These are phyloP conservation scores for Boletus smithii DNA, from an alignment of 1,284 basidiomycete species.

Conservation along the genomic window DNA sequence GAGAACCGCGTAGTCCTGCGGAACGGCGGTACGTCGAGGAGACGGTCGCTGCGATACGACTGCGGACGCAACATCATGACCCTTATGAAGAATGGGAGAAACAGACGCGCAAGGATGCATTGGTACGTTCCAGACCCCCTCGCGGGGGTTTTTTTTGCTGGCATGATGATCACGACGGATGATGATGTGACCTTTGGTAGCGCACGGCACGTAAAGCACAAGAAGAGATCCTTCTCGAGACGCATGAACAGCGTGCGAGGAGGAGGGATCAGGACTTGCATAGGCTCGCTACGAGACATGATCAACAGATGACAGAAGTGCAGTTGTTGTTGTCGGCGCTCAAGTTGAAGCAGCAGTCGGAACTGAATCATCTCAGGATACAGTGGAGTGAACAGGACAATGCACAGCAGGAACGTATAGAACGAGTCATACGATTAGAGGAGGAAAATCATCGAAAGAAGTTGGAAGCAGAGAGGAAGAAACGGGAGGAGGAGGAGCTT, in stretches of 20 bases:
- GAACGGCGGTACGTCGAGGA: constrained; percentile 60
- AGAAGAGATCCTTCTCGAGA: constrained; percentile 38
- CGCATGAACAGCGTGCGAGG: constrained; percentile 39
- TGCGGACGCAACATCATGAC: constrained; percentile 63
- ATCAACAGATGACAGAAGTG: constrained; percentile 50
- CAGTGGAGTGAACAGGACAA: constrained; percentile 53
- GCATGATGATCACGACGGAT: background rate
- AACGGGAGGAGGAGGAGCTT: constrained; percentile 45
- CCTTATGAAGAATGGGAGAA: constrained; percentile 78
- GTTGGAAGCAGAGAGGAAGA: constrained; percentile 50
- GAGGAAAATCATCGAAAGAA: constrained; percentile 55
- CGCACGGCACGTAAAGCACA: constrained; percentile 57
- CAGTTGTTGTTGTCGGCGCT: constrained; percentile 42
- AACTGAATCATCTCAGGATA: constrained; percentile 44
- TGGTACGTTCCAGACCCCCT: constrained; percentile 46
- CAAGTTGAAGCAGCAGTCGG: constrained; percentile 43
- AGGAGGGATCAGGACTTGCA: constrained; percentile 38
- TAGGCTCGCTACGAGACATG: constrained; percentile 39
- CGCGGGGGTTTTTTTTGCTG: background rate
- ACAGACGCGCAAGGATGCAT: constrained; percentile 62
- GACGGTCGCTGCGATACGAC: constrained; percentile 64
- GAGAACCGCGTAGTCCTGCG: constrained; percentile 32
- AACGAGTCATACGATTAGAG: constrained; percentile 59
- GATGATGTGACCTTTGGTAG: constrained; percentile 34
- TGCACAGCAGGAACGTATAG: constrained; percentile 56